Evolutionary conservation across 345 rosid species (phyloP).

Genomic region (rapeseed (Brassica napus)): DNA sequence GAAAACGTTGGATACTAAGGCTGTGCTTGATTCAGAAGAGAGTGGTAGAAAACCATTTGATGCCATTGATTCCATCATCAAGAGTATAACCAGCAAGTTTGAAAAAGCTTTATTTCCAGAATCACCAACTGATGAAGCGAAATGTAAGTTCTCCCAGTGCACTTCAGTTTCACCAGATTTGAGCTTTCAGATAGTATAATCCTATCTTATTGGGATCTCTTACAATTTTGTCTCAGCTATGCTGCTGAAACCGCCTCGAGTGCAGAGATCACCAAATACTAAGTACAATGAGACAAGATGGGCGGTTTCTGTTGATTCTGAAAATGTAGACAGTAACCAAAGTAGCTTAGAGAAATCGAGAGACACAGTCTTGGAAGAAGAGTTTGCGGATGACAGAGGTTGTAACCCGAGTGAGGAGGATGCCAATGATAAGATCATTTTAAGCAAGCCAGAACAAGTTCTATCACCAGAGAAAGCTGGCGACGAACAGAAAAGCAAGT

Average conservation of each 20-base stretch:
- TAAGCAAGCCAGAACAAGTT: conserved; percentile 47
- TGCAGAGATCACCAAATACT: conserved; percentile 49
- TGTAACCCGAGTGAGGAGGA: conserved; percentile 48
- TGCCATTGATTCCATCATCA: conserved; percentile 44
- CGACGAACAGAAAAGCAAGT: conserved; percentile 56
- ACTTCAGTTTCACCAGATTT: conserved; percentile 7
- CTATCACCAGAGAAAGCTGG: conserved; percentile 47
- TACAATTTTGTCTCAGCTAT: conserved; percentile 46
- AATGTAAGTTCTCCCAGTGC: conserved; percentile 53
- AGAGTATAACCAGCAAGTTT: conserved; percentile 50
- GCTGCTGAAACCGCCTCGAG: conserved; percentile 74
- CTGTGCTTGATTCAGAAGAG: conserved; percentile 38
- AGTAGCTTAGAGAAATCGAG: conserved; percentile 37
- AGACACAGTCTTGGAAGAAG: conserved; percentile 38
- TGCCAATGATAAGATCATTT: conserved; percentile 39
- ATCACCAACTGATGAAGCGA: conserved; percentile 50
- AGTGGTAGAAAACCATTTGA: conserved; percentile 45
- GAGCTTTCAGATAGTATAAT: conserved; percentile 17
- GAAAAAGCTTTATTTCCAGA: conserved; percentile 49
- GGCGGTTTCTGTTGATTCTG: conserved; percentile 48
- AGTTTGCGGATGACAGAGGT: conserved; percentile 43
- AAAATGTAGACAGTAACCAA: conserved; percentile 32
- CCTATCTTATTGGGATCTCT: neutral
- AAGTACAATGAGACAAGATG: conserved; percentile 51
- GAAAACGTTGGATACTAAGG: conserved; percentile 38